Conservation (phyloP, 176 grass and related monocot species). For the Eremochloa ophiuroides region DNA sequence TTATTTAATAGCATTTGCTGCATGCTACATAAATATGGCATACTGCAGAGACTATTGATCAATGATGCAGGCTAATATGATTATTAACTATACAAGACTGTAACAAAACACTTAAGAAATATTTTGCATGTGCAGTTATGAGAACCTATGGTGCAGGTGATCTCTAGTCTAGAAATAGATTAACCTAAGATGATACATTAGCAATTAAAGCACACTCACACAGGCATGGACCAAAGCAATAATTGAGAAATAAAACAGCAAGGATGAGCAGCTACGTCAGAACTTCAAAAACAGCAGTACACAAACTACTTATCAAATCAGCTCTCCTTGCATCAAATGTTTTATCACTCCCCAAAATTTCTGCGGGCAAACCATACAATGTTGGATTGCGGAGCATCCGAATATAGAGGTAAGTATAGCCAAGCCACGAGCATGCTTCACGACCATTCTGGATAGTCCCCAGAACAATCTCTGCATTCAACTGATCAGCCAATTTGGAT, state of each 20-base stretch:
- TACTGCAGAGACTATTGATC: neutral
- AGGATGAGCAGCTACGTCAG: neutral
- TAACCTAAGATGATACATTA: neutral
- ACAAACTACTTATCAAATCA: constrained; percentile 73
- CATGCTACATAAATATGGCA: neutral
- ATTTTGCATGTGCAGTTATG: neutral
- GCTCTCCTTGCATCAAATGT: constrained; percentile 85
- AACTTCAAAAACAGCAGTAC: constrained; percentile 6
- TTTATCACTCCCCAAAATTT: constrained; percentile 73
- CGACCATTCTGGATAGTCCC: constrained; percentile 88
- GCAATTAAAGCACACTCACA: neutral
- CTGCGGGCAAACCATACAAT: constrained; percentile 77
- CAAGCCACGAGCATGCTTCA: constrained; percentile 89
- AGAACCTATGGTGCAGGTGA: neutral
- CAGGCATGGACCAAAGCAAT: neutral
- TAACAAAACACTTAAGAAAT: neutral
- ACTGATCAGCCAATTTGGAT: constrained; percentile 75
- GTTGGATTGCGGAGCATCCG: constrained; percentile 91
- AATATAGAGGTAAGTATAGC: constrained; percentile 90
- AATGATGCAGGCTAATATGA: neutral
- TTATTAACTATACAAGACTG: neutral
- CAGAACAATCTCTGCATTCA: constrained; percentile 96
- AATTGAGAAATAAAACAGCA: constrained; percentile 10
- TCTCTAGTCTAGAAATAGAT: neutral
- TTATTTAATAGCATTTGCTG: neutral